phyloP scores from a whole-genome alignment of 2,329 filamentous ascomycete species.

The Alternaria infectoria region DNA sequence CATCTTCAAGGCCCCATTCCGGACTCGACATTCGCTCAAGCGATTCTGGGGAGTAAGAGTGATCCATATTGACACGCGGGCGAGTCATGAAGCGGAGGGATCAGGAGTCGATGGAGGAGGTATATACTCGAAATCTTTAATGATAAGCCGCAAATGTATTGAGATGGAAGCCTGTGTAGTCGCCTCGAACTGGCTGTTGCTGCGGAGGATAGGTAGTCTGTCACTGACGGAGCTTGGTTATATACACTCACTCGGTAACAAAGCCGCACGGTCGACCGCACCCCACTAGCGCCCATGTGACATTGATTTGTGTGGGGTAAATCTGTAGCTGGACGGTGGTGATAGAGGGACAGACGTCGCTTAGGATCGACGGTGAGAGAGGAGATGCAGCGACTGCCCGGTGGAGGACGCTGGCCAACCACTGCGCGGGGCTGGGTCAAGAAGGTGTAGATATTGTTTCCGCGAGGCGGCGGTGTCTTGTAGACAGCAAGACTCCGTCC shows the following conservation, averaged over 20 bases:
- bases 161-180: fast-evolving
- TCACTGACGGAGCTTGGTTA: not conserved
- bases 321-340: not conserved
- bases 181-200: not conserved
- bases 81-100: not conserved
- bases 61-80: not conserved
- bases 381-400: not conserved
- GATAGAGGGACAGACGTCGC: not conserved
- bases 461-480: not conserved
- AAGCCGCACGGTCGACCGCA: not conserved
- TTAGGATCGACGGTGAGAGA: not conserved
- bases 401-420: not conserved
- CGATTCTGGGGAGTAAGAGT: not conserved
- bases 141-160: not conserved
- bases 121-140: not conserved
- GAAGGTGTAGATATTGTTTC: not conserved
- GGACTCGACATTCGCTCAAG: not conserved
- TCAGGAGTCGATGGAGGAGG: not conserved
- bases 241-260: not conserved
- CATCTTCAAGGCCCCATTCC: not conserved
- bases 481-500: not conserved
- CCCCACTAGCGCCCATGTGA: not conserved
- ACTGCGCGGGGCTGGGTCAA: not conserved
- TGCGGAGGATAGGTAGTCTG: not conserved
- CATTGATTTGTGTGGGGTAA: not conserved